Base-by-base conservation (phyloP, 345 rosid species). In the Erodium maritimum region DNA sequence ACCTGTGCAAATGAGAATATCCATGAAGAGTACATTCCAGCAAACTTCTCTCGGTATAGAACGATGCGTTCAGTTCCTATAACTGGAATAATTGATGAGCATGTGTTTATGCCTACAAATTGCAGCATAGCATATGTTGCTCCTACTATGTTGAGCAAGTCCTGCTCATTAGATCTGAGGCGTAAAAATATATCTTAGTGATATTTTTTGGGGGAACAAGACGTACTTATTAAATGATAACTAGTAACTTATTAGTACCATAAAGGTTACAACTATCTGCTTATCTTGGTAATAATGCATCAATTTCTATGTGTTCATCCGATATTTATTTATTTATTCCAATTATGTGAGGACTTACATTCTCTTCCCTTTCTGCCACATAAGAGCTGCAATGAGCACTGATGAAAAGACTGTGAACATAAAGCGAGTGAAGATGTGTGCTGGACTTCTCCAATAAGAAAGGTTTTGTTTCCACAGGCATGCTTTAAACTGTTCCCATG, bases 1-100 rank as follows among this genome's bases (percentile, higher is more conserved):
- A 86, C 95, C 85, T 87, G 84, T 62, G 91, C 73, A 52, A 75
- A 60, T 50, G 88, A 71, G 71, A 79, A 80, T 7, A 84, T 74
- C 84, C 75, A 71, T 19, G 85, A 73, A 9, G 85, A 74, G 69
- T 82, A 84, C 89, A 80, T 79, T 52, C 80, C 60, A 0, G 85
- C 73, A 58, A 82, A 82, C 57, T 76, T 79, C 71, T 87, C 89
- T 2, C 89, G 77, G 70, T 79, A 87, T 19, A 82, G 52, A 4
- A 79, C 65, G 17, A 19, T 65, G 17, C 87, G 65, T 42, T 84
- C 79, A 0, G 67, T 64, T 19, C 80, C 75, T 24, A 87, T 33
- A 24, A 68, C 65, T 55, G 77, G 78, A 52, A 77, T 10, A 56
- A 82, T 76, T 1, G 87, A 52, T 5, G 81, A 50, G 50, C 80